Evolutionary conservation across 805 yeast species (phyloP), one percentile per base, ranked within the genome.

Genomic region (Kodamaea kaohsiungensis): DNA sequence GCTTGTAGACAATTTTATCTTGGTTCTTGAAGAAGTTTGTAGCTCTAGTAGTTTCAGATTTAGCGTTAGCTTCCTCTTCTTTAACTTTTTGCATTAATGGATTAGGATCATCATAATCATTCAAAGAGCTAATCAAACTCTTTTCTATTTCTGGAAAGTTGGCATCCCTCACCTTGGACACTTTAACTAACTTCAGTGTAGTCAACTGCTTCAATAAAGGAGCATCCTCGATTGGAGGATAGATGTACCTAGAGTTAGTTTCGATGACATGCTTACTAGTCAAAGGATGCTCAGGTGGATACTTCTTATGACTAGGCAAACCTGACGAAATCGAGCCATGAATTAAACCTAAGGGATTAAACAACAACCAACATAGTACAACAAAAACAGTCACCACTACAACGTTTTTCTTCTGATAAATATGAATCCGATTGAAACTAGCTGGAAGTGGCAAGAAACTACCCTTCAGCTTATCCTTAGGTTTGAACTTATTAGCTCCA

Each of bases 151-250:
- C 76, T 7, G 76, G 77, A 53, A 65, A 66, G 51, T 68, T 66
- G 6, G 82, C 76, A 56, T 81, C 81, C 15, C 80, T 63, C 43
- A 79, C 81, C n/a, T 70, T 65, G 48, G 79, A 71, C 46, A 75
- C 76, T 33, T 75, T 76, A 55, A 84, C 85, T 33, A 88, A 68
- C 13, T 77, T 75, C 52, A 77, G 75, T 17, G 83, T 67, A 1
- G 84, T 81, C 49, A 88, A 64, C 54, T 85, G 86, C 59, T 82
- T 80, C 56, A 88, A 73, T 18, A 79, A 66, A 0, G 85, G 82
- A 3, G 89, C 86, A 62, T 88, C 86, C 59, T 88, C 91, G 38
- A 87, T 78, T n/a, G 84, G 80, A n/a, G 95, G 95, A 63, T 80
- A 88, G 12, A 88, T 85, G 62, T 82, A 78, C 39, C 77, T 74